phyloP scores from a whole-genome alignment of 1,284 basidiomycete genomes.

The Psilocybe mexicana region DNA sequence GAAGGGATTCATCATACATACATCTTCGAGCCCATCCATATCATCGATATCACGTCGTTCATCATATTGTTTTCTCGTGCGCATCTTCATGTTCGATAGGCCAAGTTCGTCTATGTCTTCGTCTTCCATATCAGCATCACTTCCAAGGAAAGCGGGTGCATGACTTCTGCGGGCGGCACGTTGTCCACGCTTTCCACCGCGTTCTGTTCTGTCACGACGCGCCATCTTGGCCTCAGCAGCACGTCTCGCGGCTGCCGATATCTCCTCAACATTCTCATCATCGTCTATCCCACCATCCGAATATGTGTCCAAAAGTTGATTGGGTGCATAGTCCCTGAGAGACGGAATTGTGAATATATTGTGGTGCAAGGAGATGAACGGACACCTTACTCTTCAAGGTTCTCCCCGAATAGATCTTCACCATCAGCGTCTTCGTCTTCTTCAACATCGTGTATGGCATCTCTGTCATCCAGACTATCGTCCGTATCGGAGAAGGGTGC shows the following conservation, averaged over 20 bases:
- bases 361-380: slow-evolving; percentile 8
- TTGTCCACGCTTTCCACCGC: slow-evolving; percentile 60
- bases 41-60: slow-evolving; percentile 86
- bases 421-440: slow-evolving; percentile 85
- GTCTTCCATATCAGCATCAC: slow-evolving; percentile 57
- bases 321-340: slow-evolving; percentile 83
- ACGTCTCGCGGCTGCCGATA: slow-evolving; percentile 76
- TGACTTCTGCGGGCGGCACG: slow-evolving; percentile 77
- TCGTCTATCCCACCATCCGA: slow-evolving; percentile 89
- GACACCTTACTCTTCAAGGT: slow-evolving; percentile 63
- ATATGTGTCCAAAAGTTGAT: slow-evolving; percentile 85
- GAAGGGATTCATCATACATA: slow-evolving; percentile 36
- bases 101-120: slow-evolving; percentile 63
- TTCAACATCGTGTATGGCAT: slow-evolving; percentile 70
- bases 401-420: slow-evolving; percentile 91
- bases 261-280: slow-evolving; percentile 70
- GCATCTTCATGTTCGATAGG: slow-evolving; percentile 69
- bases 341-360: slow-evolving; percentile 9
- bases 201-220: slow-evolving; percentile 81
- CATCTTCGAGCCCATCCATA: slow-evolving; percentile 81
- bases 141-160: slow-evolving; percentile 84
- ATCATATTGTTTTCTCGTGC: slow-evolving; percentile 85
- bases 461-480: slow-evolving; percentile 76
- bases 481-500: slow-evolving; percentile 87
- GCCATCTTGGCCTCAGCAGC: slow-evolving; percentile 90